Percentiles rank a stretch among this genome's conserved stretches.
These are phyloP conservation scores for Cryptosporidium bovis DNA, from an alignment of 169 alveolate species.

Conservation along the genomic window DNA sequence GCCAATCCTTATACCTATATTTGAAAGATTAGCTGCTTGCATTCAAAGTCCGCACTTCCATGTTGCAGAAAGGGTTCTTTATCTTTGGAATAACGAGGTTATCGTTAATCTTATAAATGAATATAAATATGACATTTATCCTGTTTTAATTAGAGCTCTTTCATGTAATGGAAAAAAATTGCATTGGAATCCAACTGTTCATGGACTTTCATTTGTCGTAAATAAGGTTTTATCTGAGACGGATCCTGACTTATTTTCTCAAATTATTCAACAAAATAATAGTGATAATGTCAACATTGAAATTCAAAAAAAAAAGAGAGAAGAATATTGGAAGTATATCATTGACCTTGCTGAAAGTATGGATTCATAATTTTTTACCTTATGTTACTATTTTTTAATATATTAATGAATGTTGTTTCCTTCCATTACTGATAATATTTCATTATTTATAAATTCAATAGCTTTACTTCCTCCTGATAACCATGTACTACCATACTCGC, in stretches of 20 bases:
- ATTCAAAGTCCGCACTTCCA: conserved; percentile 83
- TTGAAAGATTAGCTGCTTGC: conserved; percentile 82
- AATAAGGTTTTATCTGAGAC: conserved; percentile 77
- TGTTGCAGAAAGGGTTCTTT: conserved; percentile 93
- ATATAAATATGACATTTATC: conserved; percentile 83
- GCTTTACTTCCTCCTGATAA: conserved; percentile 39
- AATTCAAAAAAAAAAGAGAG: conserved; percentile 45
- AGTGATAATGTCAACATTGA: conserved; percentile 34
- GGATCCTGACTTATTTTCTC: conserved; percentile 79
- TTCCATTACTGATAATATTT: neutral
- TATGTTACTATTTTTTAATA: too few species aligned
- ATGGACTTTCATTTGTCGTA: conserved; percentile 78
- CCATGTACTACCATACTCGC: conserved; percentile 53
- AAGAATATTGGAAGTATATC: conserved; percentile 66
- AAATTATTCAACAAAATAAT: conserved; percentile 40
- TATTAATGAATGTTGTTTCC: too few species aligned
- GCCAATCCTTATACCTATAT: conserved; percentile 82
- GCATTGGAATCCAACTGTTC: conserved; percentile 84
- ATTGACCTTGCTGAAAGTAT: conserved; percentile 69
- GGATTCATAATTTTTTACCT: neutral
- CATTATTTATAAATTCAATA: conserved; percentile 29
- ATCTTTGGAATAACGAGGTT: conserved; percentile 90
- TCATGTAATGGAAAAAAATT: conserved; percentile 73
- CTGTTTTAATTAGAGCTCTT: conserved; percentile 79
- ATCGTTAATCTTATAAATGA: conserved; percentile 85